Percentiles rank a stretch among this genome's conserved stretches.
phyloP scores from a whole-genome alignment of 148 eudicot genomes.

The Vaccinium darrowii region DNA sequence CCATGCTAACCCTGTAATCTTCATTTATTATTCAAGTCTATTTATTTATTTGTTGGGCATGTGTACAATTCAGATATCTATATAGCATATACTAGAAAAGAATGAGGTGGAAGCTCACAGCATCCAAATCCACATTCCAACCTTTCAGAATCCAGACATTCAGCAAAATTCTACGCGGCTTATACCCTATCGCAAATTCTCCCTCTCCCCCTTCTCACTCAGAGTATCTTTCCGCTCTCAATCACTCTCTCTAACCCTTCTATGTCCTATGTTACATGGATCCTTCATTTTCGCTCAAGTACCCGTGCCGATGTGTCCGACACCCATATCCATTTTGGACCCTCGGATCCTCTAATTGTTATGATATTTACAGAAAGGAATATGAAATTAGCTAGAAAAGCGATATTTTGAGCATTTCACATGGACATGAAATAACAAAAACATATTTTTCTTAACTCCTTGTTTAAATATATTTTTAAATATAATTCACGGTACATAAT shows the following conservation, averaged over 20 bases:
- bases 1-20: background rate
- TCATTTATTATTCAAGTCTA: background rate
- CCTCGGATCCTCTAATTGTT: no score
- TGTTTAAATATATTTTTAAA: no score
- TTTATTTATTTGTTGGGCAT: background rate
- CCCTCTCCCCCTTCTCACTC: background rate
- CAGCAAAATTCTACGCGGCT: background rate
- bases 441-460: no score
- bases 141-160: background rate
- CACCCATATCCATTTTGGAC: no score
- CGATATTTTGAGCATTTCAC: no score
- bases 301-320: no score
- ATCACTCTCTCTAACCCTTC: background rate
- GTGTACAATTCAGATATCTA: background rate
- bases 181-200: background rate
- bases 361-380: no score
- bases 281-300: no score
- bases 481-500: no score
- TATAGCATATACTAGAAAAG: background rate
- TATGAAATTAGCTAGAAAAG: no score
- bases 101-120: background rate
- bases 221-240: background rate
- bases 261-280: no score
- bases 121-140: background rate
- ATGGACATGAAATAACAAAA: no score